phyloP scores from a whole-genome alignment of 2,329 filamentous ascomycete genomes.

The Sarocladium brachiariae region DNA sequence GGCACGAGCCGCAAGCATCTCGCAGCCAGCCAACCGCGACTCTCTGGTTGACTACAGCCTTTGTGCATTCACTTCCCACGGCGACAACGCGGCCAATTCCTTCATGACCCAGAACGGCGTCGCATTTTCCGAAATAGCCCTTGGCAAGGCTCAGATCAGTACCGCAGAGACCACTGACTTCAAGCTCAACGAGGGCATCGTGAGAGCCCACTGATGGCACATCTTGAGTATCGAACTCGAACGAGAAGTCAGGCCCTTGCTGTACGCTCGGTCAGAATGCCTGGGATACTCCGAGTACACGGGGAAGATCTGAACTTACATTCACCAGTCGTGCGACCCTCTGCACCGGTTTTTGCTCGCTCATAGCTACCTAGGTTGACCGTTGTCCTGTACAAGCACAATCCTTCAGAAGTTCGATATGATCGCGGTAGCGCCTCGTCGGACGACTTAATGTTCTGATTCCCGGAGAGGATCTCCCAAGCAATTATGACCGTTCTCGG shows the following conservation, averaged over 20 bases:
- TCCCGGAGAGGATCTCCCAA: too few species aligned
- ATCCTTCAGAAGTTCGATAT: too few species aligned
- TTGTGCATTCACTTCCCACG: constrained; percentile 60
- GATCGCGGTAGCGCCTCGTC: too few species aligned
- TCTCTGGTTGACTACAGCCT: constrained; percentile 71
- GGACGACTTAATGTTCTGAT: too few species aligned
- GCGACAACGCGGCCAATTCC: constrained; percentile 76
- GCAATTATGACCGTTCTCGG: too few species aligned
- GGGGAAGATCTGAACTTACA: neutral
- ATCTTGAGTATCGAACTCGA: neutral
- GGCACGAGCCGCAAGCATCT: constrained; percentile 61
- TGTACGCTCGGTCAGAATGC: neutral
- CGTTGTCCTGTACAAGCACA: too few species aligned
- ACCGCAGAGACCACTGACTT: constrained; percentile 83
- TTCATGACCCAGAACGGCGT: constrained; percentile 70
- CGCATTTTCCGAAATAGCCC: constrained; percentile 36
- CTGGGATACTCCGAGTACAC: too few species aligned
- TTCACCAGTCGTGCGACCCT: neutral
- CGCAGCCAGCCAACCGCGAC: constrained; percentile 88
- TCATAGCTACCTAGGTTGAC: too few species aligned
- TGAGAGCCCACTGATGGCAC: constrained; percentile 25
- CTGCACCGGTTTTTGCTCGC: neutral
- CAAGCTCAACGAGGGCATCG: constrained; percentile 82
- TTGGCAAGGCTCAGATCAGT: constrained; percentile 58
- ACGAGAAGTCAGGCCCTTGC: constrained; percentile 1